phyloP scores from a whole-genome alignment of 371 early-diverging fungal species.

The Mortierella sp. region DNA sequence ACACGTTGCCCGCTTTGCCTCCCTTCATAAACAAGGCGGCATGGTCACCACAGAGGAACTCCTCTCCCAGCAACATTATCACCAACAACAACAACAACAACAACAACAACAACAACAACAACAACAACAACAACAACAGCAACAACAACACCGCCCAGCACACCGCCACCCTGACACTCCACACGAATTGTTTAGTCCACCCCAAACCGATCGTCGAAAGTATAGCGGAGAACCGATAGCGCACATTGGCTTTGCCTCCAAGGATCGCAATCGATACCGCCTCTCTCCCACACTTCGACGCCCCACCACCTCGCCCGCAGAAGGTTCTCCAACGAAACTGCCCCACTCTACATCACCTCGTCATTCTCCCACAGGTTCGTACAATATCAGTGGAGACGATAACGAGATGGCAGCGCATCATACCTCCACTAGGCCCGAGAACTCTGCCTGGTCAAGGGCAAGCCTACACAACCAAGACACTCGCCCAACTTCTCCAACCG shows the following conservation, averaged over 20 bases:
- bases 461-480: not conserved
- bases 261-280: conserved; percentile 3
- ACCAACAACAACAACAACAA: conserved; percentile 5
- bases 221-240: conserved; percentile 9
- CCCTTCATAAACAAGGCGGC: conserved; percentile 11
- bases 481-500: not conserved
- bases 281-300: not conserved
- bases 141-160: conserved; percentile 1
- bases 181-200: not conserved
- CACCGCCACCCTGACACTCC: conserved; percentile 6
- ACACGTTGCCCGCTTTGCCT: not conserved
- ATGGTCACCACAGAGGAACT: conserved; percentile 10
- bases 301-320: not conserved
- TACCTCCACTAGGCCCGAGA: not conserved
- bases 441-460: not conserved
- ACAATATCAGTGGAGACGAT: not conserved
- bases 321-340: not conserved
- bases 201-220: not conserved
- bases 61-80: not conserved
- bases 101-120: conserved; percentile 8
- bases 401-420: not conserved
- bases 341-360: not conserved
- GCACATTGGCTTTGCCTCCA: conserved; percentile 7
- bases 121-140: conserved; percentile 5
- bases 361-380: not conserved